phyloP scores from a whole-genome alignment of 192 early-diverging fungal genomes.

The Rhizophagus sp. region DNA sequence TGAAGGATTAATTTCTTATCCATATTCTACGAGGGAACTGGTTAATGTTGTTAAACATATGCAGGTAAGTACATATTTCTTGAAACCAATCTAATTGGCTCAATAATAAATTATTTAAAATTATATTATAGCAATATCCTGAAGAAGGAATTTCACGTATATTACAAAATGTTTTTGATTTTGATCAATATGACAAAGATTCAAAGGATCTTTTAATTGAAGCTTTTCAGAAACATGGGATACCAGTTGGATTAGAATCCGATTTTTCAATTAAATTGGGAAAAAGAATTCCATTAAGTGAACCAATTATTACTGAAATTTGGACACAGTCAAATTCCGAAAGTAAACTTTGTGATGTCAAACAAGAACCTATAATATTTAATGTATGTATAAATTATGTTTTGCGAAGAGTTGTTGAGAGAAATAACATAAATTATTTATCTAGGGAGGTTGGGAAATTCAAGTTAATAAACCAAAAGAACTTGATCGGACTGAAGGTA shows the following conservation, averaged over 20 bases:
- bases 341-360: constrained; percentile 6
- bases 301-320: constrained; percentile 53
- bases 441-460: constrained; percentile 57
- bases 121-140: constrained; percentile 48
- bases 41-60: constrained; percentile 79
- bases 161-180: constrained; percentile 81
- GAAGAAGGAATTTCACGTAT: constrained; percentile 69
- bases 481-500: constrained; percentile 57
- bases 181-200: constrained; percentile 72
- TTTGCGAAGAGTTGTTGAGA: too few species aligned
- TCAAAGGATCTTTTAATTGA: constrained; percentile 71
- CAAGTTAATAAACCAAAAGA: constrained; percentile 48
- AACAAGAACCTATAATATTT: constrained; percentile 35
- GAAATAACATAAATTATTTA: constrained; percentile 32
- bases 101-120: not conserved
- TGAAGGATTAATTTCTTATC: constrained; percentile 76
- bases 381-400: constrained; percentile 26
- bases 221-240: constrained; percentile 71
- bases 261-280: constrained; percentile 65
- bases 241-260: constrained; percentile 69
- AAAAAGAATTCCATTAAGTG: constrained; percentile 47
- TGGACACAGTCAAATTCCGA: constrained; percentile 48
- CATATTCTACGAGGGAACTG: constrained; percentile 80
- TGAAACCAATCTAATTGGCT: not conserved
- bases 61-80: constrained; percentile 44